phyloP scores from a whole-genome alignment of 345 rosid genomes.

The Pistacia vera region DNA sequence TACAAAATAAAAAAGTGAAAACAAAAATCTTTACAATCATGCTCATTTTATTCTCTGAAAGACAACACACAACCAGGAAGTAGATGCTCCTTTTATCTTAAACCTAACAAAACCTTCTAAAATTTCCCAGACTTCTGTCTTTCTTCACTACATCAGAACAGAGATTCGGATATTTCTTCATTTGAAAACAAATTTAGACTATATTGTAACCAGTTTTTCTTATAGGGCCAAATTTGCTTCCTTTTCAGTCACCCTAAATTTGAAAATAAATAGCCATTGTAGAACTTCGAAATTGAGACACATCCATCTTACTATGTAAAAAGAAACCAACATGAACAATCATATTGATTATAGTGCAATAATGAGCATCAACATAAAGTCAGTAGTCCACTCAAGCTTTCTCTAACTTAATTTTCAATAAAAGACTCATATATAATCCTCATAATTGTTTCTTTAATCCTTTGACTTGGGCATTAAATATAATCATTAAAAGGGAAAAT shows the following conservation, averaged over 20 bases:
- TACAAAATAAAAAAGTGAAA: neutral
- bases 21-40: neutral
- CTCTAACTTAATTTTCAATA: neutral
- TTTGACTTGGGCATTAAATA: neutral
- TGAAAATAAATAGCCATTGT: neutral
- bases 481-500: neutral
- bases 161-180: neutral
- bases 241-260: neutral
- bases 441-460: neutral
- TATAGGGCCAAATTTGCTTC: neutral
- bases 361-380: neutral
- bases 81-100: neutral
- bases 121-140: neutral
- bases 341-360: neutral
- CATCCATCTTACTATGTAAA: neutral
- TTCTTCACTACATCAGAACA: neutral
- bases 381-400: neutral
- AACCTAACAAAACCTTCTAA: neutral
- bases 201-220: neutral
- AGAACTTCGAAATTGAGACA: neutral
- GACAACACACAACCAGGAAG: neutral
- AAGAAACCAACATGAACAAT: neutral
- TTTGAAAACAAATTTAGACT: neutral
- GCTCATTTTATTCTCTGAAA: neutral
- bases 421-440: neutral